phyloP scores from a whole-genome alignment of 371 early-diverging fungal genomes.

The Zychaea mexicana region DNA sequence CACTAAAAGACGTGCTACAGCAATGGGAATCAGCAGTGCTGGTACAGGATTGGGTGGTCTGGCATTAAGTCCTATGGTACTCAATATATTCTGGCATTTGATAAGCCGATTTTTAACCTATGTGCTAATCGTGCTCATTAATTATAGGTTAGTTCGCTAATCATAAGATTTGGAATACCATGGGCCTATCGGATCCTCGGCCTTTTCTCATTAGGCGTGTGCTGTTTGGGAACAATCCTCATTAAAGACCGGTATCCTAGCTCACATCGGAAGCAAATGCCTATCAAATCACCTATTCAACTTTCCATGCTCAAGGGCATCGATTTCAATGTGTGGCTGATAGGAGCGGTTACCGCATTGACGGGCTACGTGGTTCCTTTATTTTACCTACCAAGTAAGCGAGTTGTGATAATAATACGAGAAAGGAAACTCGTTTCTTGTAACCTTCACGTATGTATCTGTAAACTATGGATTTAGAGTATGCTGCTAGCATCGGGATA shows the following conservation, averaged over 20 bases:
- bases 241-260: constrained; percentile 37
- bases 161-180: not conserved
- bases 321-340: constrained; percentile 31
- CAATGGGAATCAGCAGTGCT: not conserved
- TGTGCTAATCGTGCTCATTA: not conserved
- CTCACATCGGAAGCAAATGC: constrained; percentile 12
- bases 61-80: too few relatives aligned
- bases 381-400: constrained; percentile 35
- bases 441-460: not conserved
- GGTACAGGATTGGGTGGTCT: not conserved
- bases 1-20: not conserved
- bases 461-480: constrained; percentile 14
- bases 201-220: constrained; percentile 37
- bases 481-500: constrained; percentile 29
- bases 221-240: constrained; percentile 25
- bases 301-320: constrained; percentile 23
- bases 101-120: constrained; percentile 18
- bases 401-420: too few relatives aligned
- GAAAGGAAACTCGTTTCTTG: too few relatives aligned
- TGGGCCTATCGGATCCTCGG: constrained; percentile 39
- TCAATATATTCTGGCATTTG: not conserved
- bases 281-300: constrained; percentile 30
- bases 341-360: constrained; percentile 35
- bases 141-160: not conserved
- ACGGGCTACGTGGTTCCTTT: constrained; percentile 38